Percentiles rank a stretch among this genome's conserved stretches.
Evolutionary conservation across 306 rosid species (phyloP).

Genomic region (Acacia crassicarpa): DNA sequence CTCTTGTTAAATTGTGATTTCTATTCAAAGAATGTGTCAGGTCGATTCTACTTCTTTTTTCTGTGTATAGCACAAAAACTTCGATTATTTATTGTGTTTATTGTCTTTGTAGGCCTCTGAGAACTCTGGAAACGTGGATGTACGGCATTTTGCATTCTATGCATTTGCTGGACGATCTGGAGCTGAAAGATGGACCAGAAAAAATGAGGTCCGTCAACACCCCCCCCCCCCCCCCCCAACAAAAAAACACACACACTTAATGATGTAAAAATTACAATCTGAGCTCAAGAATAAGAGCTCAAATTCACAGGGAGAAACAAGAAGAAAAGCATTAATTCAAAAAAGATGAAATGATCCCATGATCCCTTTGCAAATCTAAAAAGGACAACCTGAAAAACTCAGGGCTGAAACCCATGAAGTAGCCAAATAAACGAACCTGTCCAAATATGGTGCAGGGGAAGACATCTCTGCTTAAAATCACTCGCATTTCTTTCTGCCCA

Average conservation of each 20-base stretch:
- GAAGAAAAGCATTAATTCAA: background rate
- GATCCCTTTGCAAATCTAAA: background rate
- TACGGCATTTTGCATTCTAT: constrained; percentile 88
- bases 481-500: background rate
- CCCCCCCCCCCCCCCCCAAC: no score
- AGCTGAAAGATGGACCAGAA: constrained; percentile 66
- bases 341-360: background rate
- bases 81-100: constrained; percentile 31
- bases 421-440: background rate
- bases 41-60: constrained; percentile 12
- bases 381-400: background rate
- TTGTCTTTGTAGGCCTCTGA: constrained; percentile 60
- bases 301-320: background rate
- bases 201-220: constrained; percentile 59
- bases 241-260: no score
- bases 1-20: background rate
- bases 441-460: background rate
- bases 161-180: constrained; percentile 98
- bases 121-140: constrained; percentile 69
- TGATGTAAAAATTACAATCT: background rate
- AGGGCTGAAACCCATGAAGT: background rate
- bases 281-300: background rate
- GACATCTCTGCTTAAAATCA: background rate
- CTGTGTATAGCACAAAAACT: constrained; percentile 7
- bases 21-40: background rate